Conservation (phyloP, 2,329 filamentous ascomycete species). For the Zalaria obscura region DNA sequence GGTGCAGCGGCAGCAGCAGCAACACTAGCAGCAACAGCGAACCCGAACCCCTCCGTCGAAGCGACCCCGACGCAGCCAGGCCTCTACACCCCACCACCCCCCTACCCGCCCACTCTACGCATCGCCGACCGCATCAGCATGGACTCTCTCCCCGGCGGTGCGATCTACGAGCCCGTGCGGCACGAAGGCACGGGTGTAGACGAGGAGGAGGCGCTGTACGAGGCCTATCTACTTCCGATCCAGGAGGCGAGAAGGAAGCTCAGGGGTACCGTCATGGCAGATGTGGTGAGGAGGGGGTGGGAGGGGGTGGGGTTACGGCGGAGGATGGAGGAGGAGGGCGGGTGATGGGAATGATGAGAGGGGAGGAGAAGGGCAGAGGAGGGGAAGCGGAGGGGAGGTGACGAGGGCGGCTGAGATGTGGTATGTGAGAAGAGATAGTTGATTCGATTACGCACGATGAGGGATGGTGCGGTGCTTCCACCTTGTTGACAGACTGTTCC, state of each 20-base stretch:
- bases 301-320: conserved; percentile 24
- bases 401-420: too few species aligned
- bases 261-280: conserved; percentile 24
- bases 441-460: too few species aligned
- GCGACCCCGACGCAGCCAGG: background rate
- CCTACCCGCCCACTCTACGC: conserved; percentile 21
- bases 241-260: conserved; percentile 28
- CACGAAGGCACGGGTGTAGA: conserved; percentile 35
- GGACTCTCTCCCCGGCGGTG: conserved; percentile 20
- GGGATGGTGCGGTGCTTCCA: too few species aligned
- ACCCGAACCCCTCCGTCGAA: background rate
- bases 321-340: conserved; percentile 13
- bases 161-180: conserved; percentile 28
- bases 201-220: conserved; percentile 30
- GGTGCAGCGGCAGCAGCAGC: too few species aligned
- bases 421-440: too few species aligned
- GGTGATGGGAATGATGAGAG: too few species aligned
- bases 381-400: too few species aligned
- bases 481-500: too few species aligned
- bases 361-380: too few species aligned
- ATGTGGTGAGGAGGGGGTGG: conserved; percentile 33
- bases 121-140: conserved; percentile 22
- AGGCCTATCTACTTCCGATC: conserved; percentile 26
- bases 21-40: too few species aligned
- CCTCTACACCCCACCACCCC: conserved; percentile 22